Base-by-base conservation (phyloP, 2,329 filamentous ascomycete genomes). In the Colletotrichum sp. region DNA sequence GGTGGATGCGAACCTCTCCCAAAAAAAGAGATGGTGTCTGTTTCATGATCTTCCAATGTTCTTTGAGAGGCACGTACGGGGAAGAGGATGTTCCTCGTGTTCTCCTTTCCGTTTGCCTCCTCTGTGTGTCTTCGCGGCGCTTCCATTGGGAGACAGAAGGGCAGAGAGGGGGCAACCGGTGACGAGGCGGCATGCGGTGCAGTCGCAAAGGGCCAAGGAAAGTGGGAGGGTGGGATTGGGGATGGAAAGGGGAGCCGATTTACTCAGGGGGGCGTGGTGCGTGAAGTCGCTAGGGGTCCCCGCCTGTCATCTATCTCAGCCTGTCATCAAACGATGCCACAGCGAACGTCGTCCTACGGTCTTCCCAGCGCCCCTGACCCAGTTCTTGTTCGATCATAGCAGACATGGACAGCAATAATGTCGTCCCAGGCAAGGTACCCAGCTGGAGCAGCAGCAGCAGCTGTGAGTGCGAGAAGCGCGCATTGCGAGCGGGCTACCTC, bases 221-320 rank as follows among this genome's bases (percentile, higher is more conserved):
- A 26, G 55, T 69, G 64, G 71, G 71, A 72, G 71, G 36, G 24
- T 30, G 36, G 24, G 21, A 32, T 32, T 60, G 65, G 36, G 18
- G 21, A 32, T 24, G 67, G 65, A 36, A 60, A 59, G n/a, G 57
- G 71, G 49, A 71, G 55, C 36, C 68, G 69, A 68, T 30, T 44
- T 44, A n/a, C 57, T 52, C 44, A 52, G n/a, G 44, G 44, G n/a
- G 55, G 13, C 36, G 68, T 52, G 68, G 32, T 63, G 68, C 26
- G 68, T 34, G 44, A 30, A 39, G 39, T 34, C 34, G 28, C 28
- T 55, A 15, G 18, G 8, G 24, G 7, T 28, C 57, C 57, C 70
- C 70, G 63, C 57, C 70, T 68, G 70, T 73, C 70, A 73, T 76
- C 74, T 76, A 76, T 76, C 70, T 73, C 70, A 69, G 70, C 70